Evolutionary conservation across 2,329 filamentous ascomycete species (phyloP).

Genomic region (Macrophomina phaseolina): DNA sequence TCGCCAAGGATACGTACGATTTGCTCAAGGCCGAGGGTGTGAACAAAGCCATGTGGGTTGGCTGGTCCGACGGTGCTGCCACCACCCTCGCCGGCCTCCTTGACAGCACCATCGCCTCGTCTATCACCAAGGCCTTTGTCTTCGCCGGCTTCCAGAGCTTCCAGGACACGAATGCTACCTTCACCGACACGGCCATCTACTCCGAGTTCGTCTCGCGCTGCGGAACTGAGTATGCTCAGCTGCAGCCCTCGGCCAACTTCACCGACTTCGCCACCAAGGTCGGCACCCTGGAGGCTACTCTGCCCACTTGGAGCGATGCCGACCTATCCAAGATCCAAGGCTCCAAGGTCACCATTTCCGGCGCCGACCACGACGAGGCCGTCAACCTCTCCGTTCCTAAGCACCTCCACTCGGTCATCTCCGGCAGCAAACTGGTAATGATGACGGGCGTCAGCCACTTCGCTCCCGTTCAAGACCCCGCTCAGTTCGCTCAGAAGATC

Average conservation of each 20-base stretch:
- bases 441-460: slow-evolving; percentile 51
- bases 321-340: slow-evolving; percentile 35
- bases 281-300: slow-evolving; percentile 43
- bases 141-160: slow-evolving; percentile 45
- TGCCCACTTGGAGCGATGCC: slow-evolving; percentile 41
- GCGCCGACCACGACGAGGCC: slow-evolving; percentile 46
- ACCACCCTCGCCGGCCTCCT: slow-evolving; percentile 47
- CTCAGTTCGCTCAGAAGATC: slow-evolving; percentile 31
- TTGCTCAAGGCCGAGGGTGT: slow-evolving; percentile 42
- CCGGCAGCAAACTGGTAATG: slow-evolving; percentile 45
- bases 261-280: slow-evolving; percentile 47
- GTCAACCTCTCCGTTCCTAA: slow-evolving; percentile 47
- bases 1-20: slow-evolving; percentile 45
- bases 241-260: slow-evolving; percentile 47
- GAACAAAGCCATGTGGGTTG: slow-evolving; percentile 43
- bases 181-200: slow-evolving; percentile 42
- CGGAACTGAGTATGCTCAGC: slow-evolving; percentile 42
- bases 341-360: slow-evolving; percentile 36
- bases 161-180: slow-evolving; percentile 46
- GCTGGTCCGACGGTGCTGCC: slow-evolving; percentile 52
- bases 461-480: slow-evolving; percentile 50
- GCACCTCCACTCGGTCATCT: slow-evolving; percentile 44
- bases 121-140: slow-evolving; percentile 50
- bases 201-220: slow-evolving; percentile 44
- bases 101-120: slow-evolving; percentile 37